Base-by-base conservation (phyloP, 306 rosid species). In the Luffa acutangula region DNA sequence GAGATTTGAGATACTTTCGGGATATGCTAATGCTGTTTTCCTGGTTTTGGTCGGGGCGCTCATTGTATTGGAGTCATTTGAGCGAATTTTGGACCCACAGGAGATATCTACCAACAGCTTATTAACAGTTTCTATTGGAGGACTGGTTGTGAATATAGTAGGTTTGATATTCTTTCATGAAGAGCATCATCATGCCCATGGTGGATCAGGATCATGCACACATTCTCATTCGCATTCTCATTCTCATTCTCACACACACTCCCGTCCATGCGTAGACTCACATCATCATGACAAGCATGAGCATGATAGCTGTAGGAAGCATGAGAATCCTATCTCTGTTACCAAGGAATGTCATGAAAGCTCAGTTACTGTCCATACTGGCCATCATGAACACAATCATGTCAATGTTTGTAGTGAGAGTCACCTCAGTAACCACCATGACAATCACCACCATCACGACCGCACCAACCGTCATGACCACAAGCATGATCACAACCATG, bases 131-230 rank as follows among this genome's bases (percentile, higher is more conserved):
- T 94, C 98, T 20, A 76, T 94, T 33, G 98, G 98, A 75, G 98
- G 98, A 56, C 94, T 93, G 43, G 13, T 91, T 4, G 97, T 93
- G n/a, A 93, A 93, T 80, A 80, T 93, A 74, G 81, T 93, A 70
- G 98, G 98, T 72, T 87, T 93, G 80, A 72, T 93, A 82, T 93
- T 93, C 90, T 92, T 93, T 83, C 98, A 93, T 2, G 98, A 93
- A 86, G 98, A 93, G 87, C 98, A 93, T 84, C 98, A 92, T 84
- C 98, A 89, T 84, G 98, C 96, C 46, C 98, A 93, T 83, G 97
- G 96, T 81, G 89, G 87, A 76, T 83, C 93, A 20, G 92, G 92
- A 58, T 82, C 86, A 5, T 87, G 91, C 79, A 89, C 95, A 2
- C 92, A 90, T 78, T 89, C 88, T 14, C 82, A 83, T 42, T 25